phyloP scores from a whole-genome alignment of 2,329 filamentous ascomycete genomes.

The Beauveria rudraprayagi region DNA sequence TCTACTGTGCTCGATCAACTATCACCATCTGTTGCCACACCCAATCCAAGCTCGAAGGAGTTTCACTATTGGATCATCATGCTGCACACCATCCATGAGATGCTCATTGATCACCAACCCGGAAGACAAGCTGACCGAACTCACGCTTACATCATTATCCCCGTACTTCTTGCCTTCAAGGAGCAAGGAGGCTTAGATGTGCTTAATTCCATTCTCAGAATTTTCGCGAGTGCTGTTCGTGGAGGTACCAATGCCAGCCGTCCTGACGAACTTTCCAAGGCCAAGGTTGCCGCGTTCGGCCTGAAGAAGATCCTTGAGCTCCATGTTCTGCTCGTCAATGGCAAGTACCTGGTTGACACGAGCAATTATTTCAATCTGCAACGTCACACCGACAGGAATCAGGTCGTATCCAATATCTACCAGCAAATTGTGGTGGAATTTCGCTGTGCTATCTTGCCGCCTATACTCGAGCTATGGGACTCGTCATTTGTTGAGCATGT shows the following conservation, averaged over 20 bases:
- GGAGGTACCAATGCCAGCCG: slow-evolving; percentile 30
- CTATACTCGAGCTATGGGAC: slow-evolving; percentile 74
- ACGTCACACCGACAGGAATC: slow-evolving; percentile 34
- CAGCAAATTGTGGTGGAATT: slow-evolving; percentile 81
- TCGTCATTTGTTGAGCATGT: slow-evolving; percentile 77
- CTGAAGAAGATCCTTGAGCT: slow-evolving; percentile 81
- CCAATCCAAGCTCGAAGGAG: slow-evolving; percentile 49
- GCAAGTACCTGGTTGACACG: slow-evolving; percentile 75
- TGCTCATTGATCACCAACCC: slow-evolving; percentile 62
- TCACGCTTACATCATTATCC: slow-evolving; percentile 52
- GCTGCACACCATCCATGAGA: slow-evolving; percentile 67
- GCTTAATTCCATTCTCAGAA: slow-evolving; percentile 63
- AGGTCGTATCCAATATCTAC: slow-evolving; percentile 35
- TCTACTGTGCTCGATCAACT: slow-evolving; percentile 63
- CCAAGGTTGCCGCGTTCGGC: slow-evolving; percentile 45
- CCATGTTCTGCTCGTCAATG: slow-evolving; percentile 66
- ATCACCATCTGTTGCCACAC: slow-evolving; percentile 34
- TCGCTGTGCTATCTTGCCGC: slow-evolving; percentile 69
- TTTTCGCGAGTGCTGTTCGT: slow-evolving; percentile 42
- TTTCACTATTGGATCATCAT: slow-evolving; percentile 79
- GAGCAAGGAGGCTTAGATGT: slow-evolving; percentile 66
- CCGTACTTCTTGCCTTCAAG: slow-evolving; percentile 82
- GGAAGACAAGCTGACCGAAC: slow-evolving; percentile 40
- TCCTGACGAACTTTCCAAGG: slow-evolving; percentile 35
- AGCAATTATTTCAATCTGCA: slow-evolving; percentile 44